phyloP scores from a whole-genome alignment of 2,329 filamentous ascomycete genomes.

The Fusarium oligoseptatum region DNA sequence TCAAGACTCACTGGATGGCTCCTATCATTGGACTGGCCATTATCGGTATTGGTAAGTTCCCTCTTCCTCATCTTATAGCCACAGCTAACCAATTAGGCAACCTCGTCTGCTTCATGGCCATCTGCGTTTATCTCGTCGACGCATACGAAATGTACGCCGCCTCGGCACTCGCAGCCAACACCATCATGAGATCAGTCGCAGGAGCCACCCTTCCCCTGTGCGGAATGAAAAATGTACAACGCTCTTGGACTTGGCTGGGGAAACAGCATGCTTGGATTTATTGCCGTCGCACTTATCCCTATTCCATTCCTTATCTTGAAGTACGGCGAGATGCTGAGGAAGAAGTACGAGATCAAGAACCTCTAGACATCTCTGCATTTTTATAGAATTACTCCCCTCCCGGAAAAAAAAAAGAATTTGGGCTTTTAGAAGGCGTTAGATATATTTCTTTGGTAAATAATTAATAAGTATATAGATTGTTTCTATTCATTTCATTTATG shows the following conservation, averaged over 20 bases:
- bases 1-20: conserved; percentile 26
- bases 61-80: no score
- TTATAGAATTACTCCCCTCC: neutral
- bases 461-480: neutral
- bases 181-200: conserved; percentile 17
- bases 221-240: conserved; percentile 36
- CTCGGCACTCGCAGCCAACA: conserved; percentile 31
- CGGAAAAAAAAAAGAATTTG: neutral
- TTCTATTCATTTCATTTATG: neutral
- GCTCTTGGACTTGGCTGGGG: conserved; percentile 61
- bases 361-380: neutral
- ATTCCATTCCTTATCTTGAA: conserved; percentile 55
- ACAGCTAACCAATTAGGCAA: neutral
- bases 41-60: conserved; percentile 23
- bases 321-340: conserved; percentile 53
- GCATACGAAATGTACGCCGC: conserved; percentile 27
- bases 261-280: conserved; percentile 55
- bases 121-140: conserved; percentile 32
- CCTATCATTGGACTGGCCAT: conserved; percentile 25
- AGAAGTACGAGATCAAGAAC: conserved; percentile 21
- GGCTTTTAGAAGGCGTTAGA: neutral
- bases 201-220: conserved; percentile 25
- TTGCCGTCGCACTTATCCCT: conserved; percentile 56
- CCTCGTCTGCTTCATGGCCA: conserved; percentile 26
- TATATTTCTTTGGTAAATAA: neutral